Conservation (phyloP, 2,329 filamentous ascomycete genomes). For the Stachybotrys chartarum region DNA sequence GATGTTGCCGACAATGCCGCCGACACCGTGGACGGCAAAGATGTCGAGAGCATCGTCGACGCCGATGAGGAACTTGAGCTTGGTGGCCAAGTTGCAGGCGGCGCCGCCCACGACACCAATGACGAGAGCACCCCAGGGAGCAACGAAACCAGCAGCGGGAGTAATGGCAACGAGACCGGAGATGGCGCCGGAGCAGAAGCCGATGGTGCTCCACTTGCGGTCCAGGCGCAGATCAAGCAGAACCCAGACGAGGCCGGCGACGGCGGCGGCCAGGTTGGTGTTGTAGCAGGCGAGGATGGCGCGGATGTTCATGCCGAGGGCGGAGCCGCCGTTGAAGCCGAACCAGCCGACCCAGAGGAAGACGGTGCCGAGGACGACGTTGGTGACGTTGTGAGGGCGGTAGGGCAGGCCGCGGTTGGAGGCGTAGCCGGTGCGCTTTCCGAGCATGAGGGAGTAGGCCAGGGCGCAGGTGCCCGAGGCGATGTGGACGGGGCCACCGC, state of each 20-base stretch:
- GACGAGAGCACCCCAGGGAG: slow-evolving; percentile 52
- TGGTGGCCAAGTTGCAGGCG: slow-evolving; percentile 78
- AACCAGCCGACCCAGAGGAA: slow-evolving; percentile 94
- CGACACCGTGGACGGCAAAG: slow-evolving; percentile 82
- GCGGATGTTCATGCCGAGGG: slow-evolving; percentile 74
- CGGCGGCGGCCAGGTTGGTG: slow-evolving; percentile 78
- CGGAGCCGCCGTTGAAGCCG: slow-evolving; percentile 87
- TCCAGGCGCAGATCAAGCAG: slow-evolving; percentile 86
- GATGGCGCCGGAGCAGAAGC: slow-evolving; percentile 86
- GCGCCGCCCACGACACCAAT: slow-evolving; percentile 55
- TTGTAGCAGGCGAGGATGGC: slow-evolving; percentile 85
- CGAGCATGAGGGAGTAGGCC: slow-evolving; percentile 67
- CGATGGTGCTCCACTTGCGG: slow-evolving; percentile 87
- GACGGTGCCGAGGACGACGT: slow-evolving; percentile 66
- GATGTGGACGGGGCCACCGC: slow-evolving; percentile 70
- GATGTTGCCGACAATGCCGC: slow-evolving; percentile 74
- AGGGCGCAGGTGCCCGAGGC: slow-evolving; percentile 64
- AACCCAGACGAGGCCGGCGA: slow-evolving; percentile 77
- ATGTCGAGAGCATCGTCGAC: slow-evolving; percentile 87
- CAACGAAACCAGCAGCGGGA: slow-evolving; percentile 74
- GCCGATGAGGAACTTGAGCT: slow-evolving; percentile 66
- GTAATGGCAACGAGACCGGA: slow-evolving; percentile 84
- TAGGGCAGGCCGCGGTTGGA: slow-evolving; percentile 56
- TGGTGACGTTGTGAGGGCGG: slow-evolving; percentile 66
- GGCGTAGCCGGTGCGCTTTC: slow-evolving; percentile 57